A percentile compares a stretch with the other conserved stretches of the same genome.
Evolutionary conservation across 345 rosid species (phyloP).

Genomic region (Ceriops tagal): DNA sequence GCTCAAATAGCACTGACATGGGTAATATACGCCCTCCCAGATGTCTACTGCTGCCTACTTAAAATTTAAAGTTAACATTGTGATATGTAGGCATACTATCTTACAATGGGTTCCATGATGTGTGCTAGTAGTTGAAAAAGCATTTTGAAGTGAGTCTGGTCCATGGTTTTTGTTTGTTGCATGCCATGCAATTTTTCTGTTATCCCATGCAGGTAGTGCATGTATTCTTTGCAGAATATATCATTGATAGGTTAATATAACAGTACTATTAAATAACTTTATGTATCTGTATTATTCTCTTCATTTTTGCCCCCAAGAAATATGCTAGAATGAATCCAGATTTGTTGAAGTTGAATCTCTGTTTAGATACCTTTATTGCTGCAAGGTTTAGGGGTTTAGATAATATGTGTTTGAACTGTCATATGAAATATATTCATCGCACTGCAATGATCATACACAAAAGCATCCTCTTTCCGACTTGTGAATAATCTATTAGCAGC

Average conservation of each 20-base stretch:
- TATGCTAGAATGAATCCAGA: not conserved
- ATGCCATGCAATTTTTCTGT: no score
- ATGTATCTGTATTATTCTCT: not conserved
- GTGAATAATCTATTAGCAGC: not conserved
- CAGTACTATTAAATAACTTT: not conserved
- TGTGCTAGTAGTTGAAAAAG: no score
- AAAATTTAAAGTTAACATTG: not conserved
- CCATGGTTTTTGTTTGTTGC: no score
- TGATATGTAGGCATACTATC: not conserved
- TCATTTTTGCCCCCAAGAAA: not conserved
- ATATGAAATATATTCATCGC: not conserved
- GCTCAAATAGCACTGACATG: slow-evolving; percentile 97
- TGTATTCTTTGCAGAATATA: no score
- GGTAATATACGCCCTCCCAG: slow-evolving; percentile 45
- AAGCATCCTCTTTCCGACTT: slow-evolving; percentile 3
- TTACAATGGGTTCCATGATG: no score
- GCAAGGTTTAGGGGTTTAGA: not conserved
- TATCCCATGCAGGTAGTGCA: no score
- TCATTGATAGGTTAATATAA: no score
- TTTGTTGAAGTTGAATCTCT: not conserved
- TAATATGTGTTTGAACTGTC: not conserved
- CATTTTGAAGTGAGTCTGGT: no score
- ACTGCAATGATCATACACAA: not conserved
- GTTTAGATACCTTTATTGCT: not conserved
- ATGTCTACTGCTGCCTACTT: not conserved